Evolutionary conservation across 129 eudicot genomes (phyloP).

Genomic region (Helichrysum umbraculigerum): DNA sequence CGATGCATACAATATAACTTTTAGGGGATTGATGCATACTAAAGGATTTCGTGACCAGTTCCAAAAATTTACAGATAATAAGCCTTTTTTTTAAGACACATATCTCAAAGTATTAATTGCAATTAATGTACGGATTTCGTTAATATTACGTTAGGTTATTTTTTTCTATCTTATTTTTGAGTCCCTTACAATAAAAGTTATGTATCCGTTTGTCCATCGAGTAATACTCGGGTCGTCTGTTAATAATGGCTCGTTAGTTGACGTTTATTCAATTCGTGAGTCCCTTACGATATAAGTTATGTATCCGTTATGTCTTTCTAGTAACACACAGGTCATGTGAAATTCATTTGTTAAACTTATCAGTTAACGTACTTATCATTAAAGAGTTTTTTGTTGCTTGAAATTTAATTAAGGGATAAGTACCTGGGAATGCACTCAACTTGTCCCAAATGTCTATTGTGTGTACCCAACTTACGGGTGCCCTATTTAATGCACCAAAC

Average conservation of each 20-base stretch:
- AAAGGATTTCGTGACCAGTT: too few species aligned
- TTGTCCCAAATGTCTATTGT: too few species aligned
- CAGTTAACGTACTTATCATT: not conserved
- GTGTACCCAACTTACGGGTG: too few species aligned
- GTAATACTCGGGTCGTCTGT: slow-evolving; percentile 12
- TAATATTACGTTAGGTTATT: not conserved
- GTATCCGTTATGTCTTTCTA: slow-evolving; percentile 6
- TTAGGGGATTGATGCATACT: too few species aligned
- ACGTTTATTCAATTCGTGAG: not conserved
- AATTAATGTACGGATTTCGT: slow-evolving; percentile 32
- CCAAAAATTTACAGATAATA: too few species aligned
- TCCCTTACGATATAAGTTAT: slow-evolving; percentile 8
- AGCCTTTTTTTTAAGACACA: slow-evolving; percentile 24
- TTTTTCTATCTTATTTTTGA: not conserved
- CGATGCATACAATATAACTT: too few species aligned
- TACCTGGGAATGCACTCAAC: too few species aligned
- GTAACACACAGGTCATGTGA: not conserved
- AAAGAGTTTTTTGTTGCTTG: not conserved
- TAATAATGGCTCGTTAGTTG: not conserved
- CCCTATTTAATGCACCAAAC: too few species aligned
- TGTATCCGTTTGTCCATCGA: slow-evolving; percentile 28
- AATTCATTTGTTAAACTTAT: not conserved
- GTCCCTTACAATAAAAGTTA: slow-evolving; percentile 21
- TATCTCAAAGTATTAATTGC: slow-evolving; percentile 31
- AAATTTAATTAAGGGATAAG: too few species aligned